A percentile compares a stretch with the other conserved stretches of the same genome.
phyloP scores from a whole-genome alignment of 352 stramenopile species.

The Phytophthora aleatoria region DNA sequence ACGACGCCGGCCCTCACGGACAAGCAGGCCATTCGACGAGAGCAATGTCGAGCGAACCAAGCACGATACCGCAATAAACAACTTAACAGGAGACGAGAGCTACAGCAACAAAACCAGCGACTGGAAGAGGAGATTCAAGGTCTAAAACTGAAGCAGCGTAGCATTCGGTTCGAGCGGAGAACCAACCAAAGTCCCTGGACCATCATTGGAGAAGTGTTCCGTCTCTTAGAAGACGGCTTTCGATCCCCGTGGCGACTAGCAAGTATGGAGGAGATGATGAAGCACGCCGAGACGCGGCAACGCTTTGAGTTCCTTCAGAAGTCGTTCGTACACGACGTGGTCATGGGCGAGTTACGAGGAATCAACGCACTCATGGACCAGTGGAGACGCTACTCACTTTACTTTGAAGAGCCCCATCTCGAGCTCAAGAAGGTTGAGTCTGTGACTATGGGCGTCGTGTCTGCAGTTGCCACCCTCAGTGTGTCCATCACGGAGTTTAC shows the following conservation, averaged over 20 bases:
- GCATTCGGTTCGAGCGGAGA: constrained; percentile 8
- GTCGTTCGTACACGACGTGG: constrained; percentile 11
- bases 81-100: constrained; percentile 7
- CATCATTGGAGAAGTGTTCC: constrained; percentile 23
- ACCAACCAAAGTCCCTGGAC: constrained; percentile 24
- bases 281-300: constrained; percentile 5
- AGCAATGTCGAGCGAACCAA: constrained; percentile 31
- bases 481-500: constrained; percentile 20
- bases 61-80: constrained; percentile 31
- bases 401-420: constrained; percentile 19
- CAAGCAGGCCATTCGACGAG: constrained; percentile 22
- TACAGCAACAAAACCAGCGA: constrained; percentile 11
- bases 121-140: constrained; percentile 22
- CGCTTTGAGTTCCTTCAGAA: constrained; percentile 13
- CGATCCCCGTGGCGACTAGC: constrained; percentile 18
- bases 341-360: constrained; percentile 16
- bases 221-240: constrained; percentile 18
- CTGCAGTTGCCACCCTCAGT: constrained; percentile 12
- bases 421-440: constrained; percentile 16
- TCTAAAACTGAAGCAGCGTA: constrained; percentile 9
- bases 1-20: constrained; percentile 2
- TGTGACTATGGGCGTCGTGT: constrained; percentile 8
- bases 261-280: constrained; percentile 17
- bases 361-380: constrained; percentile 24
- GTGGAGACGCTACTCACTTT: constrained; percentile 26